phyloP scores from a whole-genome alignment of 2,329 filamentous ascomycete species.

The Proliferodiscus dingleyae region DNA sequence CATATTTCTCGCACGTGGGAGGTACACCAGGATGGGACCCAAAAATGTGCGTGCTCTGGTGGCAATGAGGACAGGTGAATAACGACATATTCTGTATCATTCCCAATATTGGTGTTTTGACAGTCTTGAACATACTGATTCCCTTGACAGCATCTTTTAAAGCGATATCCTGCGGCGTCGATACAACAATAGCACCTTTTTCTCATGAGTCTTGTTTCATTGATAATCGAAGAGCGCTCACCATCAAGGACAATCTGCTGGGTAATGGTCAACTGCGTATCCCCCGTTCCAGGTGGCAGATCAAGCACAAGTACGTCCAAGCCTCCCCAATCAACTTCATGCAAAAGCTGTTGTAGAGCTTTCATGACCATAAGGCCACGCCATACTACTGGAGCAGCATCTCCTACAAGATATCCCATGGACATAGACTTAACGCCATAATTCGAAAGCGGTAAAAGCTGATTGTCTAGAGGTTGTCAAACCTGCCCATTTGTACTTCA shows the following conservation, averaged over 20 bases:
- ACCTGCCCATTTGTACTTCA: constrained; percentile 7
- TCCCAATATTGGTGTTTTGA: constrained; percentile 68
- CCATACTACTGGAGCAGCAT: constrained; percentile 85
- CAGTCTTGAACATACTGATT: constrained; percentile 86
- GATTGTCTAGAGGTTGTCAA: constrained; percentile 54
- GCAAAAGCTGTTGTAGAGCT: constrained; percentile 88
- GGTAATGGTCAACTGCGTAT: constrained; percentile 93
- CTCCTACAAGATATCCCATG: constrained; percentile 87
- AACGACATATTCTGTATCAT: constrained; percentile 91
- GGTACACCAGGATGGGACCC: constrained; percentile 61
- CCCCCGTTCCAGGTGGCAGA: constrained; percentile 88
- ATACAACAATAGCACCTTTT: constrained; percentile 74
- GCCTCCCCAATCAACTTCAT: constrained; percentile 90
- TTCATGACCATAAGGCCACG: constrained; percentile 97
- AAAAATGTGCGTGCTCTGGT: constrained; percentile 70
- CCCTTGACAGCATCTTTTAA: constrained; percentile 89
- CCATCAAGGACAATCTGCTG: constrained; percentile 90
- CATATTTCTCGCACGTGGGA: constrained; percentile 64
- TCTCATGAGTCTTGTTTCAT: constrained; percentile 5
- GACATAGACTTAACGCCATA: constrained; percentile 98
- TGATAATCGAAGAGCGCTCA: constrained; percentile 31
- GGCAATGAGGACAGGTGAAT: constrained; percentile 75
- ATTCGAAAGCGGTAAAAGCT: constrained; percentile 81
- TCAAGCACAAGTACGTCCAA: constrained; percentile 88
- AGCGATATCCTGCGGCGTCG: constrained; percentile 89